phyloP scores from a whole-genome alignment of 306 rosid species.

The Cicer pinnatifidum region DNA sequence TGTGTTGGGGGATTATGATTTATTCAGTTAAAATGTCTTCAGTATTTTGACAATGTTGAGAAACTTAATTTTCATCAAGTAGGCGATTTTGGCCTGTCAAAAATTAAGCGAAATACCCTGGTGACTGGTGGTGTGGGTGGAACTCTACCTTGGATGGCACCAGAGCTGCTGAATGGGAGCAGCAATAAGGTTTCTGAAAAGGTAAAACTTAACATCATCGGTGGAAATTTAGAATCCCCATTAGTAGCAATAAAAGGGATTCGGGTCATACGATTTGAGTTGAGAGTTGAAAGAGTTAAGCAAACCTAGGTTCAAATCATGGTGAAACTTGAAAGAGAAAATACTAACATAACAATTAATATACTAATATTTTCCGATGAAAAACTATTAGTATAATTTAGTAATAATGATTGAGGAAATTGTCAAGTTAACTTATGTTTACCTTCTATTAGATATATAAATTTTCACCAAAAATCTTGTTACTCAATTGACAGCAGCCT shows the following conservation, averaged over 20 bases:
- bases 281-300: not conserved
- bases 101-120: constrained; percentile 80
- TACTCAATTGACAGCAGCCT: constrained; percentile 11
- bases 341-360: too few species aligned
- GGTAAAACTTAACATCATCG: constrained; percentile 47
- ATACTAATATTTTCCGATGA: too few species aligned
- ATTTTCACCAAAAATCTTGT: constrained; percentile 19
- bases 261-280: not conserved
- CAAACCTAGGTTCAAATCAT: too few species aligned
- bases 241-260: not conserved
- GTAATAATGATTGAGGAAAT: too few species aligned
- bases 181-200: constrained; percentile 92
- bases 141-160: constrained; percentile 97
- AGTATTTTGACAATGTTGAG: constrained; percentile 28
- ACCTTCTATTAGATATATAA: constrained; percentile 8
- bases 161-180: constrained; percentile 81
- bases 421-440: not conserved
- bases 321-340: too few species aligned
- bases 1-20: constrained; percentile 3
- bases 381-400: too few species aligned
- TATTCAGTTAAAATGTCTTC: constrained; percentile 17
- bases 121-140: constrained; percentile 94
- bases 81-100: constrained; percentile 92
- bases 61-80: constrained; percentile 56
- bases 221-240: constrained; percentile 11